Evolutionary conservation across 176 grass and related monocot genomes (phyloP).

Genomic region (Cenchrus americanus): DNA sequence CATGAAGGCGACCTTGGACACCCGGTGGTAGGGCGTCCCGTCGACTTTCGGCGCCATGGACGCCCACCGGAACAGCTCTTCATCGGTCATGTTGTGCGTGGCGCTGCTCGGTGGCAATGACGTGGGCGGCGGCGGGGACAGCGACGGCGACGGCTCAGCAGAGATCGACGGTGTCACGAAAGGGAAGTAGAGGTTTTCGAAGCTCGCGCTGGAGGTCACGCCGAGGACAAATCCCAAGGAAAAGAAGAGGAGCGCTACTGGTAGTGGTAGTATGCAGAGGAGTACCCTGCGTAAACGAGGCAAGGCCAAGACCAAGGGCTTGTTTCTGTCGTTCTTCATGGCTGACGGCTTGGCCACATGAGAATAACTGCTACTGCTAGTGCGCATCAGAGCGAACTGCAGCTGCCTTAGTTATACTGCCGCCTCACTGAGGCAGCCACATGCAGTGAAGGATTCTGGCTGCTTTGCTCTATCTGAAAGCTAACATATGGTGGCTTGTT

Average conservation of each 20-base stretch:
- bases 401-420: neutral
- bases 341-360: neutral
- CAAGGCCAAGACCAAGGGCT: neutral
- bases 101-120: neutral
- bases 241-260: constrained; percentile 35
- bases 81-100: constrained; percentile 65
- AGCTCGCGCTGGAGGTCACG: constrained; percentile 45
- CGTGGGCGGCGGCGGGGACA: neutral
- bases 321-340: constrained; percentile 20
- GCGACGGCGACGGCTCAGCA: neutral
- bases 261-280: neutral
- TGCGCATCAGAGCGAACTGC: neutral
- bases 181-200: constrained; percentile 4
- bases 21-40: constrained; percentile 27
- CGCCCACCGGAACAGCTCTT: constrained; percentile 63
- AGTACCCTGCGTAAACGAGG: neutral
- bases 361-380: neutral
- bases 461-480: constrained; percentile 11
- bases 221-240: constrained; percentile 50
- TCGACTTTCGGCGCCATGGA: constrained; percentile 57
- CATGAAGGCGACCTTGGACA: constrained; percentile 77
- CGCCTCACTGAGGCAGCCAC: neutral
- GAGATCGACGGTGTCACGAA: neutral
- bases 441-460: neutral
- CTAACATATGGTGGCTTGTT: neutral